These are phyloP conservation scores for Trichosporon asahii DNA, from an alignment of 1,284 basidiomycete species.

Conservation along the genomic window DNA sequence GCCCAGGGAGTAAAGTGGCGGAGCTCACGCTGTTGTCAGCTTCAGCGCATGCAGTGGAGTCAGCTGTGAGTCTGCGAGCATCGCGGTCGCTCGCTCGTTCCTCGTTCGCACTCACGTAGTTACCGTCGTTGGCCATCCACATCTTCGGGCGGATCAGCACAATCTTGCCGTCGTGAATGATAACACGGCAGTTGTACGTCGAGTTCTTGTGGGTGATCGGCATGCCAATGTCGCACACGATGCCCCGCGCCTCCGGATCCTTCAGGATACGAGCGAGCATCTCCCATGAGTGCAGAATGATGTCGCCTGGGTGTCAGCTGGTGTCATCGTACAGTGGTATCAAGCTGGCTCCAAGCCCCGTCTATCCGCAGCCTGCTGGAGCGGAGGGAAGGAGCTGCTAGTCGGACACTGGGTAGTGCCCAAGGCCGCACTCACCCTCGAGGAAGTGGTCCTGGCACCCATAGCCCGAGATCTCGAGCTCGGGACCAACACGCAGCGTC, in stretches of 20 bases:
- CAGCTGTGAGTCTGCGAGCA: too few species aligned
- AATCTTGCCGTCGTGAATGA: slow-evolving; percentile 80
- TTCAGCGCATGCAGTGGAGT: neutral
- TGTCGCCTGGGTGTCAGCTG: slow-evolving; percentile 65
- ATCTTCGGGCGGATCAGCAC: slow-evolving; percentile 95
- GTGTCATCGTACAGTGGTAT: too few species aligned
- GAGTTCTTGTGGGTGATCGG: slow-evolving; percentile 95
- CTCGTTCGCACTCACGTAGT: slow-evolving; percentile 60
- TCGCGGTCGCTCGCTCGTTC: too few species aligned
- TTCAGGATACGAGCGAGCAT: slow-evolving; percentile 79
- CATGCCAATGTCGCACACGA: slow-evolving; percentile 94
- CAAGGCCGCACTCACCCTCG: slow-evolving; percentile 40
- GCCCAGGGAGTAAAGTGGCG: slow-evolving; percentile 95
- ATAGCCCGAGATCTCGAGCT: slow-evolving; percentile 96
- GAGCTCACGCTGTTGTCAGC: slow-evolving; percentile 64
- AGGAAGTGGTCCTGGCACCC: slow-evolving; percentile 85
- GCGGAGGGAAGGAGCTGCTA: too few species aligned
- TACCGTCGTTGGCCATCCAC: slow-evolving; percentile 99
- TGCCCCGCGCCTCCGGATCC: slow-evolving; percentile 70
- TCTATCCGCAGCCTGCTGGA: too few species aligned
- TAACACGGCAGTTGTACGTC: slow-evolving; percentile 92
- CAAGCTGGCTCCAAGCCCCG: too few species aligned
- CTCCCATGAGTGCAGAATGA: slow-evolving; percentile 93
- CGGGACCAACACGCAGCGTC: slow-evolving; percentile 90
- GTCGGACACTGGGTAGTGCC: too few species aligned